Conservation (phyloP, 2,329 filamentous ascomycete genomes). For the Alternaria incomplexa region DNA sequence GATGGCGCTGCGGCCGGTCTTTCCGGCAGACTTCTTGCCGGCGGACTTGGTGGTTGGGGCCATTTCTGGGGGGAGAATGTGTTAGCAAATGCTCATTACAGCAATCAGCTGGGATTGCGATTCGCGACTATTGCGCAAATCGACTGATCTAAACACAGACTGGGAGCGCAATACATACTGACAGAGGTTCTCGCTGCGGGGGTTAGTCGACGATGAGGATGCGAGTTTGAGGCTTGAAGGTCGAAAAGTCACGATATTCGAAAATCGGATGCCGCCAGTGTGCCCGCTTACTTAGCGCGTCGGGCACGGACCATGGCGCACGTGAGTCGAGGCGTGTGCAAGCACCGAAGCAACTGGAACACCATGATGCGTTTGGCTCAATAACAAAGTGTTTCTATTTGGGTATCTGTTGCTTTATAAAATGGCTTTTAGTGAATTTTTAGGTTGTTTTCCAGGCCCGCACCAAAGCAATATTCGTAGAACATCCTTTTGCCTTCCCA, state of each 20-base stretch:
- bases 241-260: conserved; percentile 16
- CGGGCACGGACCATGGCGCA: conserved; percentile 4
- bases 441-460: background rate
- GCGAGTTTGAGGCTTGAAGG: conserved; percentile 25
- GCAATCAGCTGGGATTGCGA: background rate
- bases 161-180: conserved; percentile 26
- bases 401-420: conserved; percentile 6
- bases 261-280: conserved; percentile 24
- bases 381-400: background rate
- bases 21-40: conserved; percentile 68
- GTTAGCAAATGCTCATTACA: conserved; percentile 22
- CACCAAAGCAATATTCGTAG: background rate
- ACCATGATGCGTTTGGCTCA: background rate
- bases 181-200: conserved; percentile 31
- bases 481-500: conserved; percentile 3
- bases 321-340: conserved; percentile 5
- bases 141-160: background rate
- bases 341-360: background rate
- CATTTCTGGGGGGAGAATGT: conserved; percentile 43
- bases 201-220: conserved; percentile 35
- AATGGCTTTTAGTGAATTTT: background rate
- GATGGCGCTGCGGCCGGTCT: conserved; percentile 86
- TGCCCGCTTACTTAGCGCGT: conserved; percentile 26
- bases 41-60: conserved; percentile 48
- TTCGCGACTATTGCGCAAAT: background rate